These are phyloP conservation scores for Colletotrichum lentis DNA, from an alignment of 2,329 filamentous ascomycete species.

Conservation along the genomic window DNA sequence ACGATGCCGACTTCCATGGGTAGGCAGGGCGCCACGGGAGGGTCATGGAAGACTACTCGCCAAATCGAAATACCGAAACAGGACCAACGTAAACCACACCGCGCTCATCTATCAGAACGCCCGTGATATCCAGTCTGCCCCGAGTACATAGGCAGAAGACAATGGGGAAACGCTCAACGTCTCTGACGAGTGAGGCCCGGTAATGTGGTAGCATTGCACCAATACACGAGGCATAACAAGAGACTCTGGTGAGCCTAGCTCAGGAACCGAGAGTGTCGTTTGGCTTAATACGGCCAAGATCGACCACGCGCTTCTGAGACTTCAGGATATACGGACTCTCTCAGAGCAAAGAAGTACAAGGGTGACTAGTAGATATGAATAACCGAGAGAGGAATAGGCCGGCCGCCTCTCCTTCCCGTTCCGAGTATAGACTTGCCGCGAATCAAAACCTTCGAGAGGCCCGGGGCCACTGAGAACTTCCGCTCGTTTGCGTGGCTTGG, in stretches of 20 bases:
- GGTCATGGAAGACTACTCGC: background rate
- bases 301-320: background rate
- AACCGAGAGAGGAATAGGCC: slow-evolving; percentile 9
- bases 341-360: slow-evolving; percentile 5
- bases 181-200: slow-evolving; percentile 5
- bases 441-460: slow-evolving; percentile 19
- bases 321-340: slow-evolving; percentile 1
- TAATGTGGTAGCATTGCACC: background rate
- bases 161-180: background rate
- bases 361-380: background rate
- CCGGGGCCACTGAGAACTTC: slow-evolving; percentile 26
- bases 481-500: slow-evolving; percentile 16
- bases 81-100: background rate
- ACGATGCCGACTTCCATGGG: background rate
- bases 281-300: slow-evolving; percentile 21
- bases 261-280: slow-evolving; percentile 25
- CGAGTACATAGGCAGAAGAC: background rate
- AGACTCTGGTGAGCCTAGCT: slow-evolving; percentile 14
- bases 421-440: slow-evolving; percentile 21
- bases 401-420: slow-evolving; percentile 16
- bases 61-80: background rate
- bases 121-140: background rate
- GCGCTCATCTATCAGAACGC: background rate
- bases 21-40: background rate
- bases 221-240: background rate